Evolutionary conservation across 176 grass and related monocot genomes (phyloP), one percentile per base, ranked within the genome.

Genomic region (Cymbopogon citratus): DNA sequence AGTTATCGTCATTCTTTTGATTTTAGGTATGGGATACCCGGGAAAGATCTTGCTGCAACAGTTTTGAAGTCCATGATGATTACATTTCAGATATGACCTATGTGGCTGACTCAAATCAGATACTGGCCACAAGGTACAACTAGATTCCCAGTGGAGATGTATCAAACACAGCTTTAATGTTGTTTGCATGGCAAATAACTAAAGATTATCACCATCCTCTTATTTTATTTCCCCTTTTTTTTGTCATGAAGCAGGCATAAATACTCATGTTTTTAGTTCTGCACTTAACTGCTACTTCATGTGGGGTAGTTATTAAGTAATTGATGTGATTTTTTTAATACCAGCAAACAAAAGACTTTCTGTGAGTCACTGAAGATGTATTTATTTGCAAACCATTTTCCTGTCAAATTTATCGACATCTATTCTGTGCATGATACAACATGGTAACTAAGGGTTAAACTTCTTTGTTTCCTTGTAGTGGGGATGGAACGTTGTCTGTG

Each of bases 21-120:
- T 85, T 70, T 57, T 80, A 99, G 96, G 92, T 99, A 27, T 99
- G 96, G 96, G 96, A 99, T 87, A 99, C 96, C 39, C 74, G 96
- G 73, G 84, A 93, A 43, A 87, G 57, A 33, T 62, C 86, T 86
- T 99, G 96, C 80, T 93, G 92, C 71, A 95, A 99, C 85, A 81
- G 89, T 59, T 99, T 99, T 81, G 81, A 91, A 65, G 81, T 80
- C 67, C 92, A 99, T 88, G 92, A 95, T 89, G 93, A 99, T 90
- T 99, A 95, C 87, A 87, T 99, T 69, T 93, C 92, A 51, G 96
- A 99, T 81, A 85, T 95, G 78, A 90, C 83, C 46, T 99, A 87
- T 80, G 73, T 90, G 63, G 52, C 90, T 88, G 87, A 82, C 46
- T 81, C 88, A 70, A 93, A 87, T 86, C 91, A 99, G 88, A 94